phyloP scores from a whole-genome alignment of 225 moss, liverwort and hornwort genomes.

The Neckera pumila region DNA sequence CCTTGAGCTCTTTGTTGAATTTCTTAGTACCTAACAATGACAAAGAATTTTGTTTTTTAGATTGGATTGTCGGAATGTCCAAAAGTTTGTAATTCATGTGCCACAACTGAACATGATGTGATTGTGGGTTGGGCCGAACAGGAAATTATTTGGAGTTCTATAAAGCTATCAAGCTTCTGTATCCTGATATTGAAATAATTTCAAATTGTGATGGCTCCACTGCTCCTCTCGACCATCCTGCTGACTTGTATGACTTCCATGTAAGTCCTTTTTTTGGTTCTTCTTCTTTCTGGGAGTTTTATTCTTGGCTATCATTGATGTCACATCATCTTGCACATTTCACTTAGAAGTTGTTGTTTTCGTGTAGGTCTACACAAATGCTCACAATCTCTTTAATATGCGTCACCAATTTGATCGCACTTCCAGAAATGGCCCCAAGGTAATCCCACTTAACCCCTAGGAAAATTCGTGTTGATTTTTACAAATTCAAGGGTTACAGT shows the following conservation, averaged over 20 bases:
- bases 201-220: conserved; percentile 81
- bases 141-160: conserved; percentile 89
- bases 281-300: background rate
- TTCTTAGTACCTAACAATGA: background rate
- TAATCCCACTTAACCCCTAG: background rate
- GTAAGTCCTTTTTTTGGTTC: background rate
- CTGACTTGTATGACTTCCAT: conserved; percentile 80
- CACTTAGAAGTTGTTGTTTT: background rate
- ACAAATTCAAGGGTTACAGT: background rate
- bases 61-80: background rate
- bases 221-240: conserved; percentile 64
- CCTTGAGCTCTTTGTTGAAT: background rate
- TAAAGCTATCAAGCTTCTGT: conserved; percentile 65
- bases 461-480: background rate
- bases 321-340: background rate
- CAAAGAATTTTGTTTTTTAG: background rate
- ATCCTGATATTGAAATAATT: conserved; percentile 72
- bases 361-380: conserved; percentile 30
- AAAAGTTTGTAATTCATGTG: background rate
- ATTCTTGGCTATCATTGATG: background rate
- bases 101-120: background rate
- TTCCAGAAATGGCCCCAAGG: conserved; percentile 23
- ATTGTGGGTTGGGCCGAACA: background rate
- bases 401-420: conserved; percentile 19
- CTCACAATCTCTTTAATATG: conserved; percentile 26